Evolutionary conservation across 108 stramenopile genomes (phyloP).

Genomic region (Fragilariopsis cylindrus): DNA sequence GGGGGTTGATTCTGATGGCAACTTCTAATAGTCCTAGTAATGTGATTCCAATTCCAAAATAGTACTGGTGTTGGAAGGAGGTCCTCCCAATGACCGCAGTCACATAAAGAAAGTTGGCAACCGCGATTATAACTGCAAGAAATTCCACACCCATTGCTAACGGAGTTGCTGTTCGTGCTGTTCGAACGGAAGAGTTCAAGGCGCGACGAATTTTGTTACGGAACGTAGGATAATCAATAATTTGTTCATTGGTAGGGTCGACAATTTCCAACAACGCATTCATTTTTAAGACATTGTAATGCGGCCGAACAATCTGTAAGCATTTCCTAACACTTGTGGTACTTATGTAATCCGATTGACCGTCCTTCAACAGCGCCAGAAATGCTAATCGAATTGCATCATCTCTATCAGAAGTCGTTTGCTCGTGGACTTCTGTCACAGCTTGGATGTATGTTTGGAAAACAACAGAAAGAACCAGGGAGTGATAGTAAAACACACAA

Average conservation of each 20-base stretch:
- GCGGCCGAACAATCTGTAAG: constrained; percentile 50
- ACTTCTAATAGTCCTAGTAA: constrained; percentile 52
- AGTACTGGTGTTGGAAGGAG: neutral
- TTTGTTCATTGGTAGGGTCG: constrained; percentile 31
- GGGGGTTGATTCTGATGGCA: constrained; percentile 41
- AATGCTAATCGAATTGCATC: constrained; percentile 48
- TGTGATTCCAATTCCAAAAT: constrained; percentile 41
- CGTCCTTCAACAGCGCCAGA: constrained; percentile 29
- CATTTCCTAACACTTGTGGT: constrained; percentile 37
- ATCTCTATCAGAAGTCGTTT: constrained; percentile 40
- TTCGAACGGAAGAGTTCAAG: constrained; percentile 52
- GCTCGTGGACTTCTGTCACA: constrained; percentile 41
- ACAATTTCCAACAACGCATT: constrained; percentile 61
- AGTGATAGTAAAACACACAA: constrained; percentile 51
- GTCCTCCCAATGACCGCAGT: constrained; percentile 38
- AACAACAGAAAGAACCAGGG: constrained; percentile 58
- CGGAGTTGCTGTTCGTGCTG: constrained; percentile 33
- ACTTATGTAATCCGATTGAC: constrained; percentile 28
- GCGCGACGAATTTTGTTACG: constrained; percentile 56
- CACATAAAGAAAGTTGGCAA: constrained; percentile 55
- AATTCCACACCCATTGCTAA: constrained; percentile 45
- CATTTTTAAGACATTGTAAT: constrained; percentile 56
- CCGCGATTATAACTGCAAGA: constrained; percentile 47
- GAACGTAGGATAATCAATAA: constrained; percentile 53
- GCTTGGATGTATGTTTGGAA: constrained; percentile 65